A percentile compares a stretch with the other conserved stretches of the same genome.
These are phyloP conservation scores for Eucalyptus marginata DNA, from an alignment of 345 rosid genomes.

Conservation along the genomic window DNA sequence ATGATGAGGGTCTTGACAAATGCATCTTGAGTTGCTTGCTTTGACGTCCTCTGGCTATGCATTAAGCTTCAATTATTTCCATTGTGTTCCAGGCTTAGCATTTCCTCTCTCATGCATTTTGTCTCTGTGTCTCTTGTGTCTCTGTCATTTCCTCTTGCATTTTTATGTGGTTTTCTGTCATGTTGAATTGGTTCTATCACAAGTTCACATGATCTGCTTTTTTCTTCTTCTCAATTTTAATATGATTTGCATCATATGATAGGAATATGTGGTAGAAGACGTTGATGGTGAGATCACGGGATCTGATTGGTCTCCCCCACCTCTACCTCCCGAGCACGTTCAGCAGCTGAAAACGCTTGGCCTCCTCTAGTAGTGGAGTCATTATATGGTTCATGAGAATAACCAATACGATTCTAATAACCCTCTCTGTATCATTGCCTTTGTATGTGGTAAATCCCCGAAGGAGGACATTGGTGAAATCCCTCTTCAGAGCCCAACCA, in stretches of 20 bases:
- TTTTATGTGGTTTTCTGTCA: neutral
- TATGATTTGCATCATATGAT: neutral
- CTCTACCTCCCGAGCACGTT: constrained; percentile 77
- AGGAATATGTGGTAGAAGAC: constrained; percentile 99
- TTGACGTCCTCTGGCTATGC: neutral
- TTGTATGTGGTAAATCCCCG: neutral
- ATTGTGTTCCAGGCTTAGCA: neutral
- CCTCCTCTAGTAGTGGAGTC: constrained; percentile 33
- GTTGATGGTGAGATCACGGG: constrained; percentile 83
- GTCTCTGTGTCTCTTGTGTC: neutral
- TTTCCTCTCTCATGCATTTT: neutral
- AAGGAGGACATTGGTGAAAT: neutral
- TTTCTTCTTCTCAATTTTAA: neutral
- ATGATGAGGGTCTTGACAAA: neutral
- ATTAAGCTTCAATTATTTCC: neutral
- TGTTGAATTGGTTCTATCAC: neutral
- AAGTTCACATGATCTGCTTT: neutral
- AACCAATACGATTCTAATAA: neutral
- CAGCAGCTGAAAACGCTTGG: constrained; percentile 93
- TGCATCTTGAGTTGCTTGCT: neutral
- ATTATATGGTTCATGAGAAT: neutral
- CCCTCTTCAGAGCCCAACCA: neutral
- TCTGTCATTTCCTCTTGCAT: neutral
- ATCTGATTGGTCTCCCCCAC: constrained; percentile 86
- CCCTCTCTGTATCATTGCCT: neutral